Evolutionary conservation across 768 basidiomycete species (phyloP).

Genomic region (Podaxis pistillaris): DNA sequence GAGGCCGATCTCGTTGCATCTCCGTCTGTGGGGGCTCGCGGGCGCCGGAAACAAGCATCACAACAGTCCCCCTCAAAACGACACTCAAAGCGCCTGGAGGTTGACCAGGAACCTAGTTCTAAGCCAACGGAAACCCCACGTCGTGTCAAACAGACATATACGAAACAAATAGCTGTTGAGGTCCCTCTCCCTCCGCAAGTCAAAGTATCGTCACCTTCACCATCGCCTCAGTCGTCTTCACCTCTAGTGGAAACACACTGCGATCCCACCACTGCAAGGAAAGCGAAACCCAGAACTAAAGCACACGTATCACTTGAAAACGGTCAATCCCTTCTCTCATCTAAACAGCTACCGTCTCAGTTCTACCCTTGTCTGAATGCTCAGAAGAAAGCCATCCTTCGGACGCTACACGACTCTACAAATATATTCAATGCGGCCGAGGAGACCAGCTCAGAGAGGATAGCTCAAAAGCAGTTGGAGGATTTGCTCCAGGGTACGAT

Average conservation of each 20-base stretch:
- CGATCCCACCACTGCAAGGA: background rate
- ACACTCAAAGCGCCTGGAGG: background rate
- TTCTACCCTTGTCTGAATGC: conserved; percentile 44
- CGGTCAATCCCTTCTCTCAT: conserved; percentile 1
- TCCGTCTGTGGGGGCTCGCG: background rate
- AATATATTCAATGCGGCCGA: conserved; percentile 22
- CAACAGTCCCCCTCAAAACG: background rate
- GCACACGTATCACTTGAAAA: background rate
- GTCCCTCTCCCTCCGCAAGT: background rate
- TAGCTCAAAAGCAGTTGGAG: conserved; percentile 55
- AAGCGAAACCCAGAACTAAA: background rate
- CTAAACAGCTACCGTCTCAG: conserved; percentile 35
- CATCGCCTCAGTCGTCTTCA: conserved; percentile 3
- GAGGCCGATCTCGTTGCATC: background rate
- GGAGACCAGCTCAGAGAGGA: conserved; percentile 40
- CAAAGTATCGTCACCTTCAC: background rate
- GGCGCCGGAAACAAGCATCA: background rate
- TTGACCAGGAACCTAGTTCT: background rate
- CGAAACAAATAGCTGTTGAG: conserved; percentile 8
- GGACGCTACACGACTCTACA: conserved; percentile 34
- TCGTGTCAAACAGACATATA: background rate
- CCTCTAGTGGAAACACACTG: background rate
- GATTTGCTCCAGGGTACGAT: conserved; percentile 74
- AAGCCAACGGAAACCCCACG: background rate
- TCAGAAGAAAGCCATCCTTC: conserved; percentile 59